Evolutionary conservation across 2,329 filamentous ascomycete species (phyloP).

Genomic region (Colletotrichum plurivorum): DNA sequence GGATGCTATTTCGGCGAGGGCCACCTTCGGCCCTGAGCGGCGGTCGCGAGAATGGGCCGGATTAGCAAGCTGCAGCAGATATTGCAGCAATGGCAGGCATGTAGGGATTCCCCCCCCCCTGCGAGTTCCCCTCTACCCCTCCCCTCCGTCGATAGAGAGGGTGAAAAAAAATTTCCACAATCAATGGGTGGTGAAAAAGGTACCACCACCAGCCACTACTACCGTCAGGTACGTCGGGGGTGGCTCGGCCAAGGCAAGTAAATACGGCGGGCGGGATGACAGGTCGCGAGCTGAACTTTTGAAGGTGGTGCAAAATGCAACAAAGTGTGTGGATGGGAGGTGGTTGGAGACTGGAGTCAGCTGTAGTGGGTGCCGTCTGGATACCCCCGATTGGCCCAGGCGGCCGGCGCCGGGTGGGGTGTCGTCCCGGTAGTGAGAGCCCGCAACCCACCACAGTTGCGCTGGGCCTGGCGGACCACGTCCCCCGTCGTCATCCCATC

Average conservation of each 20-base stretch:
- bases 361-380: constrained; percentile 12
- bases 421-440: constrained; percentile 22
- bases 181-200: not conserved
- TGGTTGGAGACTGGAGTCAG: constrained; percentile 36
- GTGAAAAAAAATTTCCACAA: constrained; percentile 12
- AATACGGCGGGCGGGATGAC: constrained; percentile 8
- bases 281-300: not conserved
- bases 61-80: constrained; percentile 11
- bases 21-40: constrained; percentile 28
- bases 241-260: constrained; percentile 16
- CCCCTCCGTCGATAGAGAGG: not conserved
- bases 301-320: not conserved
- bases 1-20: constrained; percentile 31
- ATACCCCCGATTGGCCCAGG: constrained; percentile 35
- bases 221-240: constrained; percentile 5
- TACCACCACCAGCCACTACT: constrained; percentile 9
- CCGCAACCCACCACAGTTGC: not conserved
- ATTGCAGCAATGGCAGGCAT: constrained; percentile 2
- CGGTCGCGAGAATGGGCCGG: constrained; percentile 33
- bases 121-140: not conserved
- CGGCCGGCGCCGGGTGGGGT: constrained; percentile 31
- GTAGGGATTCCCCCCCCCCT: constrained; percentile 6
- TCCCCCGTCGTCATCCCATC: constrained; percentile 33
- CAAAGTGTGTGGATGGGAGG: not conserved
- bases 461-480: not conserved